Evolutionary conservation across 306 rosid species (phyloP), one percentile per base, ranked within the genome.

Genomic region (Heteromeles arbutifolia): DNA sequence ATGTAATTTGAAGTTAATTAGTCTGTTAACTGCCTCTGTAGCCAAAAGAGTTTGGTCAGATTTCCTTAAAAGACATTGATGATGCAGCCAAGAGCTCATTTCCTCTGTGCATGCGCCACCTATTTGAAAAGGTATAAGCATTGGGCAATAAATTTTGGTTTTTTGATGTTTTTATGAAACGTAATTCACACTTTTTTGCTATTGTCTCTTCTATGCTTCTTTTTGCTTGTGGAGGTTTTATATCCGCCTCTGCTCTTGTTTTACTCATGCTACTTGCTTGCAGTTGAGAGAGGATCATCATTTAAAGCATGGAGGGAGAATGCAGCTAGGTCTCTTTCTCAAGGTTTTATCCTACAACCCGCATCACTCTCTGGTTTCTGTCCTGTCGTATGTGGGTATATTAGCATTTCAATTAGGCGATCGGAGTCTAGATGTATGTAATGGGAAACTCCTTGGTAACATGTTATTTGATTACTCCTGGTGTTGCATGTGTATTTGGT

Each of bases 261-360:
- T 84, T 48, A 73, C 61, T 75, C 24, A 26, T 75, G 58, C 81
- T 25, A 62, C 58, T 69, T 76, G 37, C 79, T 58, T 84, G 82
- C 88, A 92, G 99, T 86, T 92, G 84, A 95, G 83, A 79, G 99
- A 95, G 80, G 99, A 92, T 79, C 99, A 92, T 88, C 97, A 95
- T 90, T 86, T 95, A 80, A 95, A 95, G 90, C 97, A 95, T 77
- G 97, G 97, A 70, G 99, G 97, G 76, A 87, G 97, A 86, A 92
- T 95, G 97, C 99, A 95, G 76, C 81, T 95, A 32, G 99, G 99
- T 70, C 97, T 95, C 78, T 95, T 95, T 88, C 97, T 92, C 65
- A 95, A 92, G 99, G 99, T 95, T 65, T 76, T 25, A 45, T 78
- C 75, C 73, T 62, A 31, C 41, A 59, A 59, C 44, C 44, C 63